Conservation (phyloP, 139 green algal genomes). For the Chlorella vulgaris region DNA sequence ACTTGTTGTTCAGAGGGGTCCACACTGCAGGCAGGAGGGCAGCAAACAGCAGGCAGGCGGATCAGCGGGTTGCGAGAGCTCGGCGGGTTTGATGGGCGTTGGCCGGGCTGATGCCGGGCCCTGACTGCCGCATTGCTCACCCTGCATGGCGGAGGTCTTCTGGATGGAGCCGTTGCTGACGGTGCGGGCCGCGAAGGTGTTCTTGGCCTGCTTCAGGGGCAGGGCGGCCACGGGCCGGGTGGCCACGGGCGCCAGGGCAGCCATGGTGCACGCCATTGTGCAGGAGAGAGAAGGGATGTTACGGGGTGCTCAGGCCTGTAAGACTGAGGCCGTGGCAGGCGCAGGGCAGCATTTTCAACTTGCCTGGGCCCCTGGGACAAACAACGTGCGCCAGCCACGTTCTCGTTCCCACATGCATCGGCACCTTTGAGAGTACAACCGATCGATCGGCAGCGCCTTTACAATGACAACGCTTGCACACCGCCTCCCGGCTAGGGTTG, state of each 20-base stretch:
- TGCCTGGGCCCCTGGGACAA: background rate
- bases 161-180: slow-evolving; percentile 43
- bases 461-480: too few relatives aligned
- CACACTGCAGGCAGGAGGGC: slow-evolving; percentile 39
- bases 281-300: background rate
- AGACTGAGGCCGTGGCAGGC: background rate
- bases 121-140: slow-evolving; percentile 9
- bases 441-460: too few relatives aligned
- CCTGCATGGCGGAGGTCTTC: slow-evolving; percentile 45
- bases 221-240: slow-evolving; percentile 9
- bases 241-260: slow-evolving; percentile 28
- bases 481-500: background rate
- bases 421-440: too few relatives aligned
- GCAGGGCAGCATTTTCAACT: background rate
- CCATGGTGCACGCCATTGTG: slow-evolving; percentile 43
- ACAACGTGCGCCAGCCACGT: background rate
- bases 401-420: background rate
- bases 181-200: slow-evolving; percentile 36
- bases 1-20: slow-evolving; percentile 63
- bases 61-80: slow-evolving; percentile 1
- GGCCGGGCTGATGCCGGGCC: background rate
- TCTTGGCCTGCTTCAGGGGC: slow-evolving; percentile 35
- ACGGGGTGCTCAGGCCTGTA: background rate
- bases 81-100: too few relatives aligned
- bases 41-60: background rate